These are phyloP conservation scores for Fusarium beomiforme DNA, from an alignment of 2,329 filamentous ascomycete genomes.

Conservation along the genomic window DNA sequence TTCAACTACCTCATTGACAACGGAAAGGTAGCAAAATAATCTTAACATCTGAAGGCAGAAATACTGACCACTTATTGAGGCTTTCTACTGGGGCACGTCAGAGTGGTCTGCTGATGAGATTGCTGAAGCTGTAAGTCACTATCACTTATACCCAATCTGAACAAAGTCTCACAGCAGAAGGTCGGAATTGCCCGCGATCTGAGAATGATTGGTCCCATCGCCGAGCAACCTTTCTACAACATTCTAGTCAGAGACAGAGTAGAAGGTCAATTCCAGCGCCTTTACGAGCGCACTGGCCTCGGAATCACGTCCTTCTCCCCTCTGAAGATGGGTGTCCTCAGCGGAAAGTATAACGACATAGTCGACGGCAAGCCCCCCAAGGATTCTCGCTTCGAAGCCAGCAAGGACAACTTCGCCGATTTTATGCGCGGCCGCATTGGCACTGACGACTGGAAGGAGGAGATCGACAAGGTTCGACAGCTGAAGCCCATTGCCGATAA, in stretches of 20 bases:
- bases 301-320: constrained; percentile 73
- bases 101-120: constrained; percentile 78
- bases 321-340: constrained; percentile 66
- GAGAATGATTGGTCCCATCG: constrained; percentile 68
- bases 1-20: constrained; percentile 77
- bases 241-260: constrained; percentile 69
- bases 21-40: constrained; percentile 57
- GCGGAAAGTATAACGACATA: constrained; percentile 72
- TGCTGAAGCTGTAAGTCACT: constrained; percentile 59
- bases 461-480: constrained; percentile 57
- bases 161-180: constrained; percentile 6
- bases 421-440: constrained; percentile 59
- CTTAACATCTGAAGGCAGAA: rapidly evolving
- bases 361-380: constrained; percentile 61
- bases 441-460: constrained; percentile 61
- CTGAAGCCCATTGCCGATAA: constrained; percentile 64
- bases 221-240: constrained; percentile 77
- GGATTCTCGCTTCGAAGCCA: constrained; percentile 66
- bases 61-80: constrained; percentile 36
- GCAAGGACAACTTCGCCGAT: constrained; percentile 66
- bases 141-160: background rate
- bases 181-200: constrained; percentile 68
- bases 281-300: constrained; percentile 67
- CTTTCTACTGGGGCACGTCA: constrained; percentile 71
- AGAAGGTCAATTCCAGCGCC: constrained; percentile 69